These are phyloP conservation scores for Leccinum laetum DNA, from an alignment of 1,284 basidiomycete genomes.

Conservation along the genomic window DNA sequence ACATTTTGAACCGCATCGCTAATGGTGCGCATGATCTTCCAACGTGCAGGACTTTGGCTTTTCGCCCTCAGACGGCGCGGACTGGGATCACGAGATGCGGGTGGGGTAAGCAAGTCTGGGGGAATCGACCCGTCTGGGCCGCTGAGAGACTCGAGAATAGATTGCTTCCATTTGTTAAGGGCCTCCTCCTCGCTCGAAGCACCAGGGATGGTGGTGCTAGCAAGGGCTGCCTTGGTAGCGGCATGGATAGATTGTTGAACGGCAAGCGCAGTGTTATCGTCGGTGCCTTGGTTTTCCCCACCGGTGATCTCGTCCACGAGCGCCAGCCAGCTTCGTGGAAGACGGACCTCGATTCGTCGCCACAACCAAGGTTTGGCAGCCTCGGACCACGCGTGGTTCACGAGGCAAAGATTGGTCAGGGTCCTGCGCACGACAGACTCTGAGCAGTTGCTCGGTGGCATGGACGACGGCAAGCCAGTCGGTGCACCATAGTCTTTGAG, in stretches of 20 bases:
- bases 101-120: conserved; percentile 71
- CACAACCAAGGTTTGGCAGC: conserved; percentile 83
- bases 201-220: conserved; percentile 36
- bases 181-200: conserved; percentile 39
- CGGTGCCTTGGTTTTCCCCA: conserved; percentile 50
- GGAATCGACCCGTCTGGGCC: conserved; percentile 68
- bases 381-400: conserved; percentile 71
- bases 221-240: conserved; percentile 58
- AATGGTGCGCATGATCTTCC: conserved; percentile 76
- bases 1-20: conserved; percentile 72
- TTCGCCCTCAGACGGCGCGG: conserved; percentile 70
- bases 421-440: conserved; percentile 63
- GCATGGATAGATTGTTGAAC: conserved; percentile 63
- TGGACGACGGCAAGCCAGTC: conserved; percentile 64
- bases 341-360: conserved; percentile 75
- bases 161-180: conserved; percentile 55
- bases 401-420: conserved; percentile 66
- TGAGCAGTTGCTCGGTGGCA: conserved; percentile 66
- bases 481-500: conserved; percentile 50
- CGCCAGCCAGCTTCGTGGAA: conserved; percentile 78
- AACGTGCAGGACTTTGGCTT: conserved; percentile 77
- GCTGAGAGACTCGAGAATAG: conserved; percentile 57
- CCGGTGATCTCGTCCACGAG: conserved; percentile 74
- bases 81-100: conserved; percentile 77
- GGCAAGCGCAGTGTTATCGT: conserved; percentile 61